A percentile compares a stretch with the other conserved stretches of the same genome.
These are phyloP conservation scores for Escallonia herrerae DNA, from an alignment of 129 eudicot species.

Conservation along the genomic window DNA sequence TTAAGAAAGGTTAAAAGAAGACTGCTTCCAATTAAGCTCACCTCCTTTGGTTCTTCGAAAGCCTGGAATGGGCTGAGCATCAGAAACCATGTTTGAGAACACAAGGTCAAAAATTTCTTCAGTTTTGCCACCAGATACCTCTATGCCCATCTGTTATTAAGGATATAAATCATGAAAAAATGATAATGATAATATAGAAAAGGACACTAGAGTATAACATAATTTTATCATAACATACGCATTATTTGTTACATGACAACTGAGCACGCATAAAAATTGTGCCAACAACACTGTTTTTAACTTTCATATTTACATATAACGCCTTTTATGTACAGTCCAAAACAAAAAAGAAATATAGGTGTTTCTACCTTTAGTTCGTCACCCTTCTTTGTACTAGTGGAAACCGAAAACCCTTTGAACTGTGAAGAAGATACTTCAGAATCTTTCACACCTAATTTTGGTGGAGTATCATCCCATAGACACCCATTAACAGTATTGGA, in stretches of 20 bases:
- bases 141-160: constrained; percentile 16
- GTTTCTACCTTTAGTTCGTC: constrained; percentile 25
- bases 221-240: background rate
- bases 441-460: constrained; percentile 6
- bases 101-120: constrained; percentile 23
- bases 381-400: constrained; percentile 6
- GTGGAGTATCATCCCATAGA: background rate
- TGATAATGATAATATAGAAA: too few relatives aligned
- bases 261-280: too few relatives aligned
- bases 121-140: constrained; percentile 25
- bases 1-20: background rate
- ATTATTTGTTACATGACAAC: background rate
- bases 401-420: constrained; percentile 13
- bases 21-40: background rate
- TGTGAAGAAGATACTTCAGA: constrained; percentile 18
- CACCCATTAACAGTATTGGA: background rate
- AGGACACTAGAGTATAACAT: too few relatives aligned
- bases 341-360: background rate
- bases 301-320: background rate
- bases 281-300: background rate
- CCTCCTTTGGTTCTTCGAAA: constrained; percentile 37
- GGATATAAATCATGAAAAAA: background rate
- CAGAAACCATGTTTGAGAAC: constrained; percentile 36
- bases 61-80: constrained; percentile 38
- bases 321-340: background rate